Evolutionary conservation across 352 stramenopile genomes (phyloP).

Genomic region (Discostella stelligera): DNA sequence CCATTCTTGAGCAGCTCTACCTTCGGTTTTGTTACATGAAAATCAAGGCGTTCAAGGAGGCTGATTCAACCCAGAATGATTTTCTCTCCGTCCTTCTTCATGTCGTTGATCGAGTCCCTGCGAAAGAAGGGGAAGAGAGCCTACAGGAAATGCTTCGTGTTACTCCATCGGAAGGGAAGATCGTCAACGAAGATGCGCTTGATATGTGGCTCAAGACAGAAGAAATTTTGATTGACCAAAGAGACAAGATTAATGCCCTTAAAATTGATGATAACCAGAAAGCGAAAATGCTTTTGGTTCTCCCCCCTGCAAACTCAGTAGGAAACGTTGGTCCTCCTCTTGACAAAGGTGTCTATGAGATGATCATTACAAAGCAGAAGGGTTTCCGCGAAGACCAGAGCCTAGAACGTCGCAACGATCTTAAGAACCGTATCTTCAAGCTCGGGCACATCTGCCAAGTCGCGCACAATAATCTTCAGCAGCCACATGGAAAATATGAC

Average conservation of each 20-base stretch:
- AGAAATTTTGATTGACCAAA: constrained; percentile 55
- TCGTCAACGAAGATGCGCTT: constrained; percentile 65
- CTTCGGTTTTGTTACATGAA: constrained; percentile 82
- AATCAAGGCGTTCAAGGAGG: constrained; percentile 77
- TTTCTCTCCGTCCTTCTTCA: constrained; percentile 81
- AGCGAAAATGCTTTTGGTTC: constrained; percentile 62
- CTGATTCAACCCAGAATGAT: constrained; percentile 80
- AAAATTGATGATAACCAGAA: constrained; percentile 76
- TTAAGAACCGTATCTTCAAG: constrained; percentile 79
- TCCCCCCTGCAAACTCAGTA: constrained; percentile 49
- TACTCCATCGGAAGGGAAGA: constrained; percentile 55
- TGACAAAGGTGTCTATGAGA: constrained; percentile 82
- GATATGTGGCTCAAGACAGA: constrained; percentile 77
- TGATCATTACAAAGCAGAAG: constrained; percentile 81
- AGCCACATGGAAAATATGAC: constrained; percentile 77
- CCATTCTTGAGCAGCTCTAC: constrained; percentile 74
- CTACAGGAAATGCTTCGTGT: constrained; percentile 72
- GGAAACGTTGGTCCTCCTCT: constrained; percentile 58
- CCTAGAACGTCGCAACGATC: constrained; percentile 71
- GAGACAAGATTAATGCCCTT: constrained; percentile 60
- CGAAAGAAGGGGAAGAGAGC: constrained; percentile 65
- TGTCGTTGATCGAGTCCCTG: constrained; percentile 75
- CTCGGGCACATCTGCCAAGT: constrained; percentile 78
- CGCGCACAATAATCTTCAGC: constrained; percentile 82
- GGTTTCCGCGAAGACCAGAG: constrained; percentile 75